Base-by-base conservation (phyloP, 441 rosid species). In the Sinapis alba region DNA sequence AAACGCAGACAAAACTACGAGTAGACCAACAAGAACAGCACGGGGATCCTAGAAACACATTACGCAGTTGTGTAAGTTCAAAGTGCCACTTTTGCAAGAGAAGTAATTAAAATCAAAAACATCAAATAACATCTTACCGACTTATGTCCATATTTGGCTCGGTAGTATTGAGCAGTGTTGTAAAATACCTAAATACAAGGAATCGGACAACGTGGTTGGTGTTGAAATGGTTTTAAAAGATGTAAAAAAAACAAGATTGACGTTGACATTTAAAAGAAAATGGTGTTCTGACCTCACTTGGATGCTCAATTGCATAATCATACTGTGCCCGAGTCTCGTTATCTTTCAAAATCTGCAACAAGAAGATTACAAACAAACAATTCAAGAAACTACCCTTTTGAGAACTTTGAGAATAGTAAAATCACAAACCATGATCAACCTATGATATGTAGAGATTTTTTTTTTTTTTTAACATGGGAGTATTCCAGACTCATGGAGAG, bases 271-370 rank as follows among this genome's bases (percentile, higher is more conserved):
- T 64, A 2, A 34, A 60, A 30, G 6, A 6, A 47, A 16, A 26
- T 19, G 4, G 59, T 32, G 5, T 62, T 68, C 60, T 24, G 7
- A 94, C 99, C 98, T 94, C 98, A 75, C 92, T 94, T 0, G 99
- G 97, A 80, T 94, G 99, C 9, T 89, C 98, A 78, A 92, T 84
- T 13, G 99, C 99, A 78, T 94, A 94, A 83, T 94, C 99, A 79
- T 92, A 94, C 38, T 92, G 96, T 76, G 85, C 84, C 20, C 99
- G 80, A 9, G 99, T 90, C 16, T 90, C 90, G 36, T 94, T 97
- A 82, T 94, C 99, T 84, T 90, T 94, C 86, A 94, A 79, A 84
- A 94, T 94, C 97, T 92, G 80, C 69, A 83, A 69, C 9, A 43
- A 12, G 12, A 36, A 9, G 9, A 30, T 30, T 30, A 30, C 34